phyloP scores from a whole-genome alignment of 1,284 basidiomycete genomes.

The Ganoderma leucocontextum region DNA sequence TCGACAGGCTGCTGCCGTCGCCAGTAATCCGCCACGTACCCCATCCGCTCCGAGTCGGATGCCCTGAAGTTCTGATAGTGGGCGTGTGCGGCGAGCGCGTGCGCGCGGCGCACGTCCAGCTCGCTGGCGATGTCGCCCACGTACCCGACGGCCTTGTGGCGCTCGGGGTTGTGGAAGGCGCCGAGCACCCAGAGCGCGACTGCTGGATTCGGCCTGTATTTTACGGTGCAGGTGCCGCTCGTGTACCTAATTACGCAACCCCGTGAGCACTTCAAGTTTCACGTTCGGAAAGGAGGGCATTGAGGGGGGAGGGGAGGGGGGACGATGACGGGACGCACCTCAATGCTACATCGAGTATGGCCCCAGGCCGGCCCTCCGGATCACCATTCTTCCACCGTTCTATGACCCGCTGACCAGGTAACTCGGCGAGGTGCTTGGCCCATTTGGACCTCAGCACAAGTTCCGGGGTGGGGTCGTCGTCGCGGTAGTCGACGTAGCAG shows the following conservation, averaged over 20 bases:
- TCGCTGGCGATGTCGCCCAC: constrained; percentile 6
- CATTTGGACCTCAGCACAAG: constrained; percentile 3
- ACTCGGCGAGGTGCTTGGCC: constrained; percentile 12
- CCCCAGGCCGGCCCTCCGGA: constrained; percentile 4
- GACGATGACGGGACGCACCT: constrained; percentile 10
- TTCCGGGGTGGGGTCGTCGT: constrained; percentile 2
- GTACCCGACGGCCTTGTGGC: constrained; percentile 1
- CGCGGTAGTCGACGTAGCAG: constrained; percentile 20
- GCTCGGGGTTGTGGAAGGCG: constrained; percentile 13
- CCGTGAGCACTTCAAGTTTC: neutral
- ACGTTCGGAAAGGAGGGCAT: neutral
- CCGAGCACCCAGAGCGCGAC: constrained; percentile 24
- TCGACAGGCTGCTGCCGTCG: constrained; percentile 14
- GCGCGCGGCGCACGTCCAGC: constrained; percentile 14
- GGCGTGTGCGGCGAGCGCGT: constrained; percentile 23
- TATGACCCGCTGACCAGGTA: neutral
- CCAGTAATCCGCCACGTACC: constrained; percentile 13
- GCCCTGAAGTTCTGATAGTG: constrained; percentile 17
- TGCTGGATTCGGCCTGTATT: constrained; percentile 10
- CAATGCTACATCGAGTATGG: constrained; percentile 24
- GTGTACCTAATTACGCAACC: constrained; percentile 16
- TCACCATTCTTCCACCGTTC: constrained; percentile 15
- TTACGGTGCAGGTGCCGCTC: constrained; percentile 17
- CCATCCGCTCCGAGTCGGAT: constrained; percentile 1
- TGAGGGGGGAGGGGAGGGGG: neutral